Evolutionary conservation across 2,329 filamentous ascomycete genomes (phyloP), one percentile per base, ranked within the genome.

Genomic region (Meredithiella fracta): DNA sequence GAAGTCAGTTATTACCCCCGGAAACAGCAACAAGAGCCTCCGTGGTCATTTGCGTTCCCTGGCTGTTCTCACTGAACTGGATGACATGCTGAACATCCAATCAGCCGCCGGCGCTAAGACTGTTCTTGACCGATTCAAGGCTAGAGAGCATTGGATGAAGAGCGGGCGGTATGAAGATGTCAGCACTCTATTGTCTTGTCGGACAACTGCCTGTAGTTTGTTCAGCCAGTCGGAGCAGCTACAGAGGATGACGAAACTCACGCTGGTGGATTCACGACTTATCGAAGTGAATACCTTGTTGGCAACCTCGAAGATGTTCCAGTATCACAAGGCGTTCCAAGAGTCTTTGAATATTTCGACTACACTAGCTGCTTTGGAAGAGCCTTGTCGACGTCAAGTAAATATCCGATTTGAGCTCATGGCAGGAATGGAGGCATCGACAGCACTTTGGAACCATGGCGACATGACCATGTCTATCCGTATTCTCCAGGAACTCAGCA

Each of bases 381-480:
- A 73, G 4, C 72, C 81, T 2, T 92, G 86, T 64, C 75, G 77
- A 59, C 5, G 11, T 34, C 72, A 78, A 0, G 68, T 87, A n/a
- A 86, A 85, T 0, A 69, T 97, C 1, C 78, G 82, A 57, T 79
- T 96, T 47, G 84, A 89, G 64, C 85, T 82, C 11, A 82, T 82
- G 11, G 79, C 89, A 40, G 81, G 83, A 60, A 78, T 91, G 55
- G 92, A 97, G 66, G 79, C 86, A 6, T 90, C 94, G 9, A 88
- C 85, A 63, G 88, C 94, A 5, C 72, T 98, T 1, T 98, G 92
- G 91, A 88, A 94, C 60, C 85, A 95, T 65, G 89, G 89, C 11
- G 91, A 98, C 67, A 86, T 87, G 72, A 80, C 83, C 20, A 80
- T 86, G 0, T 95, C 92, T 0, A 95, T 98, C 59, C 78, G 83